Conservation (phyloP, 176 grass and related monocot species). For the Luzula sylvatica region DNA sequence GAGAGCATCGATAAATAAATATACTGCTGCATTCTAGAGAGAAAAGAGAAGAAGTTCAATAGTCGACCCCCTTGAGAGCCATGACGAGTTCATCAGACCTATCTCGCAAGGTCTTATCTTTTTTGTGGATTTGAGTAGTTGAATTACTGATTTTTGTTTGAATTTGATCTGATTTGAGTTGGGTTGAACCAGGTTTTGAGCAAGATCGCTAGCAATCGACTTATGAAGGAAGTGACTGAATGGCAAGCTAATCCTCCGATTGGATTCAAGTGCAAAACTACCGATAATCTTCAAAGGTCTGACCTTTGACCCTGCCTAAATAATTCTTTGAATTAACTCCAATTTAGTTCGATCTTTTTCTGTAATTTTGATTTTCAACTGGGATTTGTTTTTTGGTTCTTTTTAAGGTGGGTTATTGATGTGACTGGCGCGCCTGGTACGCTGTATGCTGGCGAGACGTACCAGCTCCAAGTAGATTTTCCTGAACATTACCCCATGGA, state of each 20-base stretch:
- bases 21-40: conserved; percentile 12
- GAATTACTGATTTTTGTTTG: not conserved
- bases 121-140: not conserved
- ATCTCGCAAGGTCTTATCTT: conserved; percentile 23
- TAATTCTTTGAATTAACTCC: not conserved
- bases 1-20: not conserved
- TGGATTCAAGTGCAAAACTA: conserved; percentile 67
- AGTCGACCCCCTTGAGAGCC: conserved; percentile 4
- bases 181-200: conserved; percentile 49
- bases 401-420: conserved; percentile 70
- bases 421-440: conserved; percentile 58
- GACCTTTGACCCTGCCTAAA: not conserved
- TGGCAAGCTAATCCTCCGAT: conserved; percentile 66
- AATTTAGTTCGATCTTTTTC: not conserved
- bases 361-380: not conserved
- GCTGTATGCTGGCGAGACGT: conserved; percentile 55
- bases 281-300: conserved; percentile 80
- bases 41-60: not conserved
- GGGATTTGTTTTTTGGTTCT: not conserved
- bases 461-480: conserved; percentile 90
- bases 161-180: not conserved
- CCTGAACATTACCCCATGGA: conserved; percentile 97
- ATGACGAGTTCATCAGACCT: conserved; percentile 34
- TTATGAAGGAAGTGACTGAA: conserved; percentile 86
- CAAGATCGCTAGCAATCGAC: conserved; percentile 77